A percentile compares a stretch with the other conserved stretches of the same genome.
Conservation (phyloP, 345 rosid species). For the Isatis tinctoria region DNA sequence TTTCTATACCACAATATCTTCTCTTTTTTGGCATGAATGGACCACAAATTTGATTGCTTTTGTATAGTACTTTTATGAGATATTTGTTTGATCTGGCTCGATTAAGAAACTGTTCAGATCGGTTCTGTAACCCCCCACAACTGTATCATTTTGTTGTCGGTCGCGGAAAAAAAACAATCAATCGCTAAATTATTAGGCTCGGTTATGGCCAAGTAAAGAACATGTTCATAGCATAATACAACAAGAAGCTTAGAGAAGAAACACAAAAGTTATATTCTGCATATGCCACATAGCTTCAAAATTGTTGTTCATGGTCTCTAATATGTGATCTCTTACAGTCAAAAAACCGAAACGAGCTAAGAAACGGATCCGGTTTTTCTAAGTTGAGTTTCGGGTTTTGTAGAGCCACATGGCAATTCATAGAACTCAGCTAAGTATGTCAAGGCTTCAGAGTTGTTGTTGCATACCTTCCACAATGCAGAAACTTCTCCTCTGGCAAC, state of each 20-base stretch:
- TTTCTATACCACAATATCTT: neutral
- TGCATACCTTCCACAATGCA: conserved; percentile 76
- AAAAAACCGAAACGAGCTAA: neutral
- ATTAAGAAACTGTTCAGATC: neutral
- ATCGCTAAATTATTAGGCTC: neutral
- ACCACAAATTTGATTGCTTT: neutral
- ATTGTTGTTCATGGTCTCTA: neutral
- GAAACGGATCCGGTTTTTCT: conserved; percentile 19
- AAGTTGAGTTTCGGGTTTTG: conserved; percentile 15
- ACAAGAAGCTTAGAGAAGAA: neutral
- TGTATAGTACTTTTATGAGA: neutral
- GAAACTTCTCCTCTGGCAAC: conserved; percentile 69
- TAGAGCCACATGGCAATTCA: conserved; percentile 25
- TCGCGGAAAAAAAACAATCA: neutral
- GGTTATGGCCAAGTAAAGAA: neutral
- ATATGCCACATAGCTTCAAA: neutral
- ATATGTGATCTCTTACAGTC: neutral
- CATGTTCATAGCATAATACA: neutral
- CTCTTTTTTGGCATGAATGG: conserved; percentile 9
- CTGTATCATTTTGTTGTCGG: neutral
- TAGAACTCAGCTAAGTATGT: conserved; percentile 66
- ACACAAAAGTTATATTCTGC: neutral
- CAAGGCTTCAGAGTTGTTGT: conserved; percentile 67
- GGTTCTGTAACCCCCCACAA: neutral
- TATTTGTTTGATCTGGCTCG: neutral